phyloP scores from a whole-genome alignment of 495 filamentous ascomycete genomes.

The Aspergillus incahuasiensis region DNA sequence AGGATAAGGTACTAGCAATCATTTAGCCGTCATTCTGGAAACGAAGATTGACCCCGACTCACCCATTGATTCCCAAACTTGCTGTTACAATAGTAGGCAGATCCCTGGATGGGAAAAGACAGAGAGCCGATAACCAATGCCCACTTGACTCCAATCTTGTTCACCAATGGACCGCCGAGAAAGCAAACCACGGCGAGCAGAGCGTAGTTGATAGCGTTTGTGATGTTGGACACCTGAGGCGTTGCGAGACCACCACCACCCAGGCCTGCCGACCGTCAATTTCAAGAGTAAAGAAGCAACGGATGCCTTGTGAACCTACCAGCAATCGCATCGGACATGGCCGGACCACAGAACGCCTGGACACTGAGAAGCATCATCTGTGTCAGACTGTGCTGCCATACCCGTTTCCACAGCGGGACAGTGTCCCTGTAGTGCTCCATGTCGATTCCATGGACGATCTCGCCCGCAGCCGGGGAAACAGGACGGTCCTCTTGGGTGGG shows the following conservation, averaged over 20 bases:
- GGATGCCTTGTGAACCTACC: too few relatives aligned
- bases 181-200: slow-evolving; percentile 26
- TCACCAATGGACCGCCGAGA: slow-evolving; percentile 27
- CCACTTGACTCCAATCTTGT: slow-evolving; percentile 33
- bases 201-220: slow-evolving; percentile 25
- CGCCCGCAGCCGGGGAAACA: background rate
- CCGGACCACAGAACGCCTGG: slow-evolving; percentile 19
- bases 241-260: slow-evolving; percentile 30
- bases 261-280: slow-evolving; percentile 19
- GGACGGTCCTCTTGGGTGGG: background rate
- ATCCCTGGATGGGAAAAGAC: slow-evolving; percentile 31
- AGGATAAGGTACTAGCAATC: slow-evolving; percentile 22
- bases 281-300: too few relatives aligned
- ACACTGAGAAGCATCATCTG: slow-evolving; percentile 28
- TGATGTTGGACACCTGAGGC: slow-evolving; percentile 25
- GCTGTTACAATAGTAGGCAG: slow-evolving; percentile 32
- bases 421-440: slow-evolving; percentile 11
- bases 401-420: slow-evolving; percentile 24
- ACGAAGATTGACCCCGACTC: background rate
- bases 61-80: slow-evolving; percentile 31
- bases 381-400: slow-evolving; percentile 31
- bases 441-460: background rate
- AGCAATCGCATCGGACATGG: slow-evolving; percentile 25
- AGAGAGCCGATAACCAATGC: slow-evolving; percentile 25
- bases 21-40: background rate